A percentile compares a stretch with the other conserved stretches of the same genome.
phyloP scores from a whole-genome alignment of 345 rosid species.

The Boechera retrofracta region DNA sequence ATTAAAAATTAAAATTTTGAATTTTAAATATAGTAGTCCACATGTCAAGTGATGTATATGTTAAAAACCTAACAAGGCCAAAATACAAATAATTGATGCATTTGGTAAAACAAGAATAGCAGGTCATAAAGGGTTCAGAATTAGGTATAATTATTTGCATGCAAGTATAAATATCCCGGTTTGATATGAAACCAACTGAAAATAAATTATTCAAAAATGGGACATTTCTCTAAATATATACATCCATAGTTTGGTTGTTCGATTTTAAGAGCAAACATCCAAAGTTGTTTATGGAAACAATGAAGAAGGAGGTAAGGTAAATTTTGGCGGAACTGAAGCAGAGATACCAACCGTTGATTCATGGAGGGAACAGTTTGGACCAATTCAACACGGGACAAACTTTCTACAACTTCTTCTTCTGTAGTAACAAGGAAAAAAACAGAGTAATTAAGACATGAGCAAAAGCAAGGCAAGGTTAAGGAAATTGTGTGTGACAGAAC shows the following conservation, averaged over 20 bases:
- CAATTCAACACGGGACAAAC: conserved; percentile 48
- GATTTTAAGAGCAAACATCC: neutral
- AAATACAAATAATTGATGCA: neutral
- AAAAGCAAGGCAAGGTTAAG: neutral
- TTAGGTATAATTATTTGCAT: conserved; percentile 15
- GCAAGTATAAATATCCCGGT: neutral
- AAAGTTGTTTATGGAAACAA: conserved; percentile 5
- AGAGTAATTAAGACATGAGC: neutral
- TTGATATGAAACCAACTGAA: conserved; percentile 11
- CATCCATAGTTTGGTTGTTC: neutral
- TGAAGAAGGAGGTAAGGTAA: neutral
- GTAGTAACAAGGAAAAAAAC: conserved; percentile 34
- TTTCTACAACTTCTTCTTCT: conserved; percentile 52
- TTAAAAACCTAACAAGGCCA: conserved; percentile 20
- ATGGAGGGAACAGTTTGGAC: conserved; percentile 47
- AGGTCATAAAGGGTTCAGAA: conserved; percentile 13
- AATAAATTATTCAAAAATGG: conserved; percentile 6
- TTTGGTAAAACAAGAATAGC: conserved; percentile 12
- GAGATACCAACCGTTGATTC: neutral
- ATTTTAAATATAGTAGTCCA: conserved; percentile 12
- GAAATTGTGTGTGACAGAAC: neutral
- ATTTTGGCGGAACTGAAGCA: neutral
- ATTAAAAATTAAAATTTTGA: neutral
- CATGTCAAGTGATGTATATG: conserved; percentile 16
- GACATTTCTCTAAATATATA: neutral